Percentiles rank a stretch among this genome's conserved stretches.
These are phyloP conservation scores for Aspergillus pseudoglaucus DNA, from an alignment of 2,329 filamentous ascomycete species.

Conservation along the genomic window DNA sequence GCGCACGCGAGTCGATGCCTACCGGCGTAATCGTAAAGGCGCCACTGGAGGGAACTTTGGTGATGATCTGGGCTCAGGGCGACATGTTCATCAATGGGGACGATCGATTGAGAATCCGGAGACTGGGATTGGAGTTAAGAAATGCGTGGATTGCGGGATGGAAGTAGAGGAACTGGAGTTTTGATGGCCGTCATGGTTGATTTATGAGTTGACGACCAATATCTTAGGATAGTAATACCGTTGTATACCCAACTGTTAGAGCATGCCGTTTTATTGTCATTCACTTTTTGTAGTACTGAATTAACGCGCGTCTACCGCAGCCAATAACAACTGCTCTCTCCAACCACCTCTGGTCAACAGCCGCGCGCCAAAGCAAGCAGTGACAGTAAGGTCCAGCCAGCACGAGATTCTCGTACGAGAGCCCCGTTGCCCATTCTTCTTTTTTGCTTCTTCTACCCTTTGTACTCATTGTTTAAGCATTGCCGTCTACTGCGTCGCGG, in stretches of 20 bases:
- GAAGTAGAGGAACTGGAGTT: conserved; percentile 62
- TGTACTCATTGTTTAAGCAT: too few relatives aligned
- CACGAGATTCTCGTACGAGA: too few relatives aligned
- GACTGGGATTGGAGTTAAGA: conserved; percentile 62
- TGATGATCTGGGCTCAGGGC: conserved; percentile 63
- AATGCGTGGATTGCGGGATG: conserved; percentile 59
- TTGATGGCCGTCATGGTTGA: conserved; percentile 23
- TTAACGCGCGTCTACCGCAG: background rate
- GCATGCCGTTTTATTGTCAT: too few relatives aligned
- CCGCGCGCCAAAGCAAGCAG: background rate
- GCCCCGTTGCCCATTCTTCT: background rate
- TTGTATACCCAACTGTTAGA: too few relatives aligned
- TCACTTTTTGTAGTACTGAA: too few relatives aligned
- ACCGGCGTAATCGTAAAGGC: conserved; percentile 61
- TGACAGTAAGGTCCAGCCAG: background rate
- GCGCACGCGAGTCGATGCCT: conserved; percentile 85
- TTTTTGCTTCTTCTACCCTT: background rate
- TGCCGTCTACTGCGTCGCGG: too few relatives aligned
- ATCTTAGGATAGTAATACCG: too few relatives aligned
- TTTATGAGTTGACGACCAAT: background rate
- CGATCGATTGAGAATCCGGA: conserved; percentile 52
- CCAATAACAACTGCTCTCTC: background rate
- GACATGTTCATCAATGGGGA: conserved; percentile 86
- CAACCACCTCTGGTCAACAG: background rate
- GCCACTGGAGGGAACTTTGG: conserved; percentile 58